Percentiles rank a stretch among this genome's conserved stretches.
phyloP scores from a whole-genome alignment of 2,329 filamentous ascomycete genomes.

The Fonsecaea nubica region DNA sequence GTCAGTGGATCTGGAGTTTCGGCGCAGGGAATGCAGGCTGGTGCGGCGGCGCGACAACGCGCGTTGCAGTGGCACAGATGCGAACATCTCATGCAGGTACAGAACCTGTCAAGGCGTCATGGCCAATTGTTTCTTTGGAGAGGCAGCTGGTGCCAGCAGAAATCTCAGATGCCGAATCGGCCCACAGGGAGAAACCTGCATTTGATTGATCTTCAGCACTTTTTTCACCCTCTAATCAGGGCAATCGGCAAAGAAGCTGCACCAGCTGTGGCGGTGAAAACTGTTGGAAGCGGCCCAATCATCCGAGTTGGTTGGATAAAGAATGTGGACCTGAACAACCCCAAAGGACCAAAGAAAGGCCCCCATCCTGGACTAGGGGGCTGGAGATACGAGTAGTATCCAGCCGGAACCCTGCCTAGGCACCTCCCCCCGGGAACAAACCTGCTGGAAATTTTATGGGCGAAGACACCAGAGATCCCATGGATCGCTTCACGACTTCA shows the following conservation, averaged over 20 bases:
- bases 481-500: background rate
- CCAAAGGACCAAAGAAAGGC: background rate
- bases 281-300: slow-evolving; percentile 2
- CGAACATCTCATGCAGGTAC: slow-evolving; percentile 2
- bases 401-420: background rate
- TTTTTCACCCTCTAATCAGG: background rate
- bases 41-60: background rate
- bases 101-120: background rate
- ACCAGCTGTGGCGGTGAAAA: slow-evolving; percentile 1
- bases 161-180: slow-evolving; percentile 26
- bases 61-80: background rate
- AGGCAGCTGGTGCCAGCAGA: background rate
- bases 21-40: background rate
- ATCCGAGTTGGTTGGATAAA: background rate
- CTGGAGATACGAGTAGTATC: background rate
- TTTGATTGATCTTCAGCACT: slow-evolving; percentile 3
- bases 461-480: background rate
- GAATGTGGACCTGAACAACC: background rate
- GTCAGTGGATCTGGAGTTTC: background rate
- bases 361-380: background rate
- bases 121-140: background rate
- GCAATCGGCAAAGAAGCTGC: background rate
- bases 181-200: slow-evolving; percentile 19
- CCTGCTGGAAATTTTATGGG: slow-evolving; percentile 4
- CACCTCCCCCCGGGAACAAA: background rate